Conservation (phyloP, 2,329 filamentous ascomycete species). For the Ceratocystis alfenasii region DNA sequence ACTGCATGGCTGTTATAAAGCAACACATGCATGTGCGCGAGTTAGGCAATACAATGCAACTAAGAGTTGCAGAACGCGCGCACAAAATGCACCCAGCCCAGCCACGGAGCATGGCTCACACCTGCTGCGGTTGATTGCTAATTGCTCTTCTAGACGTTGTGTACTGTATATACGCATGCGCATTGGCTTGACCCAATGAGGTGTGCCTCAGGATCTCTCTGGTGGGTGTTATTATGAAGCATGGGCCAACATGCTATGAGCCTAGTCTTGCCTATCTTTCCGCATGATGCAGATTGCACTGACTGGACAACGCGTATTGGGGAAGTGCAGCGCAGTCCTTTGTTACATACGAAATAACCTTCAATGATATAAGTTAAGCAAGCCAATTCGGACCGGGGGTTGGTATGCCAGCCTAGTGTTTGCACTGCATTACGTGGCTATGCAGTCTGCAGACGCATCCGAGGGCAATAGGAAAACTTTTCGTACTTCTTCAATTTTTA, state of each 20-base stretch:
- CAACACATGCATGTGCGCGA: neutral
- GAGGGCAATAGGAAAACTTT: neutral
- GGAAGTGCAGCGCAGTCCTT: neutral
- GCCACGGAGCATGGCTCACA: neutral
- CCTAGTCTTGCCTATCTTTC: neutral
- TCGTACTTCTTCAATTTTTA: neutral
- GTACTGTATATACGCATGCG: neutral
- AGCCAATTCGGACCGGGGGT: neutral
- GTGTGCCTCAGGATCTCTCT: neutral
- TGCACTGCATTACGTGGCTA: neutral
- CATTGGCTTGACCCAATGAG: neutral
- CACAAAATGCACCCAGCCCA: neutral
- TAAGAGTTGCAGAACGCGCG: neutral
- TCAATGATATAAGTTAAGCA: neutral
- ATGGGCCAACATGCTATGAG: conserved; percentile 6
- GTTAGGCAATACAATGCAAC: neutral
- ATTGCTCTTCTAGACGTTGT: neutral
- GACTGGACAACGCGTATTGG: neutral
- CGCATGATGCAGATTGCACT: neutral
- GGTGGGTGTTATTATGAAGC: neutral
- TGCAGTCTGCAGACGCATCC: neutral
- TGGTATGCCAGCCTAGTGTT: neutral
- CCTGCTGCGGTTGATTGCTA: neutral
- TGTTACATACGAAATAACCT: neutral
- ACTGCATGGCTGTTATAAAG: neutral